Percentiles rank a stretch among this genome's conserved stretches.
Conservation (phyloP, 805 yeast species). For the Naumovozyma castellii region DNA sequence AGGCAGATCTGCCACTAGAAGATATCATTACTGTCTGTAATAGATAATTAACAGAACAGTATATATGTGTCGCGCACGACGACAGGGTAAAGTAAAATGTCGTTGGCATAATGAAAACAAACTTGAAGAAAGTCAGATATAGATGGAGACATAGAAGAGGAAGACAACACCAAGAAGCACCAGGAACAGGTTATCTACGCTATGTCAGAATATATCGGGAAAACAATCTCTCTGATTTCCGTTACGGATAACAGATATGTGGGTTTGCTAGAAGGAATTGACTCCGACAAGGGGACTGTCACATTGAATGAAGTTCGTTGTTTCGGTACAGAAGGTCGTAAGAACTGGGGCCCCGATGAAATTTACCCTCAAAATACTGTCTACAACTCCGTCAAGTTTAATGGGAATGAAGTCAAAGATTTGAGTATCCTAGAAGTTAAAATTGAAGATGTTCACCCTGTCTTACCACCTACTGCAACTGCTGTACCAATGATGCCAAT, state of each 20-base stretch:
- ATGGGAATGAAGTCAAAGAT: constrained; percentile 89
- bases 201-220: constrained; percentile 92
- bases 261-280: constrained; percentile 78
- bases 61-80: neutral
- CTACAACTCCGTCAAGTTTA: constrained; percentile 70
- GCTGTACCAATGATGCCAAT: constrained; percentile 1
- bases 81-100: too few relatives aligned
- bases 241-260: constrained; percentile 52
- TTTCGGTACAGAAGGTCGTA: constrained; percentile 88
- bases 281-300: constrained; percentile 85
- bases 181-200: too few relatives aligned
- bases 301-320: constrained; percentile 71
- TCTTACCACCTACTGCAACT: constrained; percentile 25
- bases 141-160: too few relatives aligned
- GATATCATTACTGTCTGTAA: too few relatives aligned
- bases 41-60: neutral
- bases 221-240: constrained; percentile 38
- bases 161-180: neutral
- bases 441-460: constrained; percentile 54
- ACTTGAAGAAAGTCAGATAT: too few relatives aligned
- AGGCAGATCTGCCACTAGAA: too few relatives aligned
- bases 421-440: constrained; percentile 72
- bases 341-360: constrained; percentile 58
- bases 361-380: constrained; percentile 59
- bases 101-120: too few relatives aligned